Evolutionary conservation across 345 rosid species (phyloP).

Genomic region (Excoecaria agallocha): DNA sequence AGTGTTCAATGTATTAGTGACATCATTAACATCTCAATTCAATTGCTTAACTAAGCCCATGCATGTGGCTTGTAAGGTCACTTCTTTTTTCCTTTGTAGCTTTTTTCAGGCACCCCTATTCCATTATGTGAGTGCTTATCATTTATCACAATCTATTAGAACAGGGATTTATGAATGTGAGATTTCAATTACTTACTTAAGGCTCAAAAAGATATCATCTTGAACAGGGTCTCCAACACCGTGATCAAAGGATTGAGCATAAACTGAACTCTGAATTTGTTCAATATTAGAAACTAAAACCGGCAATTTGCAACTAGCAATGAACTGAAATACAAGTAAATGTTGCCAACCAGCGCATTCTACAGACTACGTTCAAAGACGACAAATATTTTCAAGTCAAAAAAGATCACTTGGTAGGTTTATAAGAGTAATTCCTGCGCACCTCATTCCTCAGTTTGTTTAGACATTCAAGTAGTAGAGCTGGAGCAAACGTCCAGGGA

Average conservation of each 20-base stretch:
- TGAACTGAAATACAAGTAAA: not conserved
- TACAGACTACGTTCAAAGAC: not conserved
- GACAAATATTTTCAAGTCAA: not conserved
- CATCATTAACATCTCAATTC: not conserved
- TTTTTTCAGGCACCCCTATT: not conserved
- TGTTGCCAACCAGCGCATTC: not conserved
- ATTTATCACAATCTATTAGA: too few relatives aligned
- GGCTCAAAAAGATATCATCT: constrained; percentile 74
- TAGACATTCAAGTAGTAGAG: constrained; percentile 59
- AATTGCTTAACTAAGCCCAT: not conserved
- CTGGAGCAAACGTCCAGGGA: constrained; percentile 90
- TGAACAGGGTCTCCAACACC: constrained; percentile 94
- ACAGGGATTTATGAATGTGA: not conserved
- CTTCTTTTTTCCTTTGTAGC: not conserved
- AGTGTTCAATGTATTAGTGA: not conserved
- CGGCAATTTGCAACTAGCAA: not conserved
- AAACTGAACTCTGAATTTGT: constrained; percentile 65
- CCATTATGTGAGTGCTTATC: too few relatives aligned
- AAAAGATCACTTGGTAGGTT: not conserved
- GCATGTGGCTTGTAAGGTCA: not conserved
- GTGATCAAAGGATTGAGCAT: constrained; percentile 89
- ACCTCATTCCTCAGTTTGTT: constrained; percentile 75
- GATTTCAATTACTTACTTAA: constrained; percentile 59
- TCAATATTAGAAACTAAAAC: constrained; percentile 17
- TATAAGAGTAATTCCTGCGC: constrained; percentile 15